Evolutionary conservation across 331 rosid genomes (phyloP).

Genomic region (Acacia pycnantha): DNA sequence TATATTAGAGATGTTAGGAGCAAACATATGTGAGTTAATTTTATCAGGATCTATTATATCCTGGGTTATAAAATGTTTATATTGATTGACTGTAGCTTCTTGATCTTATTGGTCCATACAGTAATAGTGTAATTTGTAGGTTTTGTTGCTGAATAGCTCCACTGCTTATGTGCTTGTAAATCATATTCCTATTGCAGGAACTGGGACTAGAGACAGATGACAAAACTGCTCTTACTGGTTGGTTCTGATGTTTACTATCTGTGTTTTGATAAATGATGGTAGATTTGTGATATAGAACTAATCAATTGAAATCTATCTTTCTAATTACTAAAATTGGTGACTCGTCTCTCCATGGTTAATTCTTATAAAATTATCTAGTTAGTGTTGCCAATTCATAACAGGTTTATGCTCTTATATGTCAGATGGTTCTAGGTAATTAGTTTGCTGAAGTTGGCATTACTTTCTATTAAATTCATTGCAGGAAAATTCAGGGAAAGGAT

Average conservation of each 20-base stretch:
- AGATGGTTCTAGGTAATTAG: constrained; percentile 12
- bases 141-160: constrained; percentile 15
- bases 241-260: constrained; percentile 39
- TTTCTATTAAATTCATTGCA: constrained; percentile 37
- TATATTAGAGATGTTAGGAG: background rate
- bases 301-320: constrained; percentile 19
- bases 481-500: constrained; percentile 93
- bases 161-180: background rate
- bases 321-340: background rate
- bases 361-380: constrained; percentile 6
- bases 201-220: constrained; percentile 96
- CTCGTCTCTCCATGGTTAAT: background rate
- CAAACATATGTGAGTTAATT: background rate
- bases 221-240: constrained; percentile 97
- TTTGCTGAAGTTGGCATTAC: constrained; percentile 21
- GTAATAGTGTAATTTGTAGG: constrained; percentile 2
- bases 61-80: constrained; percentile 19
- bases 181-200: constrained; percentile 56
- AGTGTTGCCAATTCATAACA: background rate
- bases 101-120: constrained; percentile 3
- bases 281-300: background rate
- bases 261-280: constrained; percentile 11
- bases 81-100: constrained; percentile 7
- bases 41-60: background rate
- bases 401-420: constrained; percentile 13